Evolutionary conservation across 192 early-diverging fungal species (phyloP), one percentile per base, ranked within the genome.

Genomic region (Linderina pennispora): DNA sequence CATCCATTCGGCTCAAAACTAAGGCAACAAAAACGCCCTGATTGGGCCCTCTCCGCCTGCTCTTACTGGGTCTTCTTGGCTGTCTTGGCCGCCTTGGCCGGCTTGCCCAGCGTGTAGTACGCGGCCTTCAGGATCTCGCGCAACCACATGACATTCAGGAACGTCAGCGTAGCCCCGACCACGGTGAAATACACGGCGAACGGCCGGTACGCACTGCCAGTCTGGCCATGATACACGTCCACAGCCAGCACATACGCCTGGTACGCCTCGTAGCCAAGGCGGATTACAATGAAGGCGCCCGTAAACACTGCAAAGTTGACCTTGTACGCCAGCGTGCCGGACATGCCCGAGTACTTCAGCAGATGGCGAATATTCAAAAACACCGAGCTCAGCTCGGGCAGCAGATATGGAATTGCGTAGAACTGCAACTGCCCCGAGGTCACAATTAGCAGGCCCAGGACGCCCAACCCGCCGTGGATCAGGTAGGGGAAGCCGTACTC

Each of bases 381-480:
- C 6, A 71, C 48, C 0, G 67, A 71, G 56, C 67, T 71, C 15
- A 59, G 21, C 14, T 71, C 67, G 0, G 67, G 67, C 23, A 71
- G 52, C 43, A 71, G 28, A 43, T 43, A 71, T 6, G 60, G 60
- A 20, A 71, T 50, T 0, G 67, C 55, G 15, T 63, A 71, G 20
- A 56, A 71, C 47, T 71, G 67, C 35, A 71, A 36, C 34, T 71
- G 67, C 9, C 60, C 23, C 17, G 67, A 71, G 1, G 53, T 59
- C 31, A 71, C 10, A 3, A 71, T 36, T 20, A 63, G 8, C 6
- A 71, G 25, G 2, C 60, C 60, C 36, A 59, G 55, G 19, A 63
- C 55, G 32, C 67, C 67, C 20, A 71, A 17, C 0, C 35, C 43
- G 4, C 40, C 67, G 22, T 71, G 67, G 9, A 71, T 51, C 48